Conservation (phyloP, 768 basidiomycete species). For the Naganishia antarctica region DNA sequence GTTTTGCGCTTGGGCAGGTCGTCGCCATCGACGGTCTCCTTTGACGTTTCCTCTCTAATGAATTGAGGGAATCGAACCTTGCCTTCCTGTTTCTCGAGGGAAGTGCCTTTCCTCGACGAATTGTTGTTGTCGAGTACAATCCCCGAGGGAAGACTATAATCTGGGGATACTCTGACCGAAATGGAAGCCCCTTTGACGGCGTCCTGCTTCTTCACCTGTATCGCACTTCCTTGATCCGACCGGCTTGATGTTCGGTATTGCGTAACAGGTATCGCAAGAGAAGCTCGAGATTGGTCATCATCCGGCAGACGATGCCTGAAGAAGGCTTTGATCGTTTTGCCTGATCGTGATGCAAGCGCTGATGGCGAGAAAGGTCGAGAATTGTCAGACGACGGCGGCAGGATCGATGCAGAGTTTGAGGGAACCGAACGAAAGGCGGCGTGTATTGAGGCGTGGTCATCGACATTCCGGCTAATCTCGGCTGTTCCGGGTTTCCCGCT, state of each 20-base stretch:
- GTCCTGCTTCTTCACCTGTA: neutral
- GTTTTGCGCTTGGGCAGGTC: neutral
- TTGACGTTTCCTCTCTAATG: too few relatives aligned
- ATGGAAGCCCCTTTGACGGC: neutral
- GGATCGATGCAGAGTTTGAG: too few relatives aligned
- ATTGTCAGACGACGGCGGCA: too few relatives aligned
- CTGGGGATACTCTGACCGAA: neutral
- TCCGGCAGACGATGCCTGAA: neutral
- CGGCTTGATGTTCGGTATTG: neutral
- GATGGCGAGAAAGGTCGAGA: constrained; percentile 17
- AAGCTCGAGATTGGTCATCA: neutral
- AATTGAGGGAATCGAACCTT: neutral
- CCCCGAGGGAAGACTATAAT: neutral
- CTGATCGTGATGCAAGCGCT: neutral
- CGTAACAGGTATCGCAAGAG: neutral
- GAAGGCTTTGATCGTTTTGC: constrained; percentile 13
- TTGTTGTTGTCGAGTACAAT: neutral
- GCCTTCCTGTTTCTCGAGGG: neutral
- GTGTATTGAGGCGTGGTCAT: too few relatives aligned
- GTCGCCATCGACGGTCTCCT: neutral
- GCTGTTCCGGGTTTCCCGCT: too few relatives aligned
- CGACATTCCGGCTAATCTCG: too few relatives aligned
- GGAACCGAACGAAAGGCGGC: too few relatives aligned
- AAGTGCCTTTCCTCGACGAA: neutral
- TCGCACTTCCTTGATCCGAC: neutral